phyloP scores from a whole-genome alignment of 441 rosid genomes.

The Corymbia citriodora region DNA sequence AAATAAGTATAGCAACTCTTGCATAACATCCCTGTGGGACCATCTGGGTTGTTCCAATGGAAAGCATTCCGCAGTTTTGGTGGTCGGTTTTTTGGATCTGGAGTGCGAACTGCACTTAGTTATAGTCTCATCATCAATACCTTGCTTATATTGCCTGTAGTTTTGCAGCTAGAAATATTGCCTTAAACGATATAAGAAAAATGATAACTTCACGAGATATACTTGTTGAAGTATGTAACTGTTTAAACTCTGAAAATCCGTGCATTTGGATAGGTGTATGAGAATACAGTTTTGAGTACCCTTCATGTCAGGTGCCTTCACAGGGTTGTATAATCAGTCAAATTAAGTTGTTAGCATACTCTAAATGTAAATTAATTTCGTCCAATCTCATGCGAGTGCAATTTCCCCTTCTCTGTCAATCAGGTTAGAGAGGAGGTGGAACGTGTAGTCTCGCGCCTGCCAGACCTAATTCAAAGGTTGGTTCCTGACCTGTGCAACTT shows the following conservation, averaged over 20 bases:
- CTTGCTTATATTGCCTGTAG: background rate
- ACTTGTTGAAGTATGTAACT: background rate
- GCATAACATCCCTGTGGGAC: background rate
- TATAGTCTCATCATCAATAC: background rate
- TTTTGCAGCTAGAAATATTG: background rate
- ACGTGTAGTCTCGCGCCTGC: constrained; percentile 8
- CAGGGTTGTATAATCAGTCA: background rate
- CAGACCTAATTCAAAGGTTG: constrained; percentile 32
- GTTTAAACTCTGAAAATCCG: background rate
- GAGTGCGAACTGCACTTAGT: background rate
- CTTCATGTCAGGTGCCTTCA: background rate
- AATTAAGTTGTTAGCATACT: background rate
- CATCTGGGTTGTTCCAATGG: background rate
- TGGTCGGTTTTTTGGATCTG: background rate
- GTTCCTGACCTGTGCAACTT: background rate
- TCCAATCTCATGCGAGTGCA: background rate
- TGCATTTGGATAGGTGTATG: background rate
- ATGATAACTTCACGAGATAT: background rate
- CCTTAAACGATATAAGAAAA: background rate
- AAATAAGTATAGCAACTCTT: background rate
- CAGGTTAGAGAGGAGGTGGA: constrained; percentile 65
- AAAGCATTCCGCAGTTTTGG: background rate
- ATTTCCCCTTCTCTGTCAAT: background rate
- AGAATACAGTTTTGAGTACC: background rate
- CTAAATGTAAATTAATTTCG: background rate